A percentile compares a stretch with the other conserved stretches of the same genome.
Conservation (phyloP, 2,329 filamentous ascomycete genomes). For the Cercospora zeina region DNA sequence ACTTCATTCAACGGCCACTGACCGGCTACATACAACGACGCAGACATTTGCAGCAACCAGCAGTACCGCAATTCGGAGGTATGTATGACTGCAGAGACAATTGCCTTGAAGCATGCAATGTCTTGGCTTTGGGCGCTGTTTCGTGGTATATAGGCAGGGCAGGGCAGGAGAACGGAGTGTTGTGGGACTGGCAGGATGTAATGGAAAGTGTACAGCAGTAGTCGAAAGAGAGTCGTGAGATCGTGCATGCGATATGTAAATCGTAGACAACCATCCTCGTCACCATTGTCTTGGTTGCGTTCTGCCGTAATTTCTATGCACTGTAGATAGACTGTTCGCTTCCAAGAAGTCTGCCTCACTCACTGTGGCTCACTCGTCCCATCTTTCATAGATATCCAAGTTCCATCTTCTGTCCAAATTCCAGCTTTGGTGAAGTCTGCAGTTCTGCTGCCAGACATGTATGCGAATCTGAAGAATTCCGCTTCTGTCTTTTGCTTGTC, state of each 20-base stretch:
- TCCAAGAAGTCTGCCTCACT: neutral
- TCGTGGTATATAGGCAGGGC: too few species aligned
- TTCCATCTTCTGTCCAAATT: conserved; percentile 63
- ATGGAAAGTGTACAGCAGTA: neutral
- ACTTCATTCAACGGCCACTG: too few species aligned
- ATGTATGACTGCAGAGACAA: too few species aligned
- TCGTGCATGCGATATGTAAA: neutral
- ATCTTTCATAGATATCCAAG: conserved; percentile 65
- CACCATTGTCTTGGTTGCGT: neutral
- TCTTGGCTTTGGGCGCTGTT: too few species aligned
- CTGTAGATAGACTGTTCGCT: neutral
- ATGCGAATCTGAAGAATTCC: conserved; percentile 78
- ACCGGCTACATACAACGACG: too few species aligned
- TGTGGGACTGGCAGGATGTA: neutral
- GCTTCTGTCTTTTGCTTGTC: conserved; percentile 47
- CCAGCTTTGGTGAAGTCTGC: conserved; percentile 77
- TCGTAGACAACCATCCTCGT: neutral
- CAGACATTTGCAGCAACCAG: too few species aligned
- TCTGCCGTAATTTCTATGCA: neutral
- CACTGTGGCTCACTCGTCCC: conserved; percentile 51
- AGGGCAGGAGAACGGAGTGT: too few species aligned
- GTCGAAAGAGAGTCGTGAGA: too few species aligned
- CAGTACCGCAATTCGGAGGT: too few species aligned
- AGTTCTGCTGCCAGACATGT: conserved; percentile 63
- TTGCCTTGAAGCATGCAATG: too few species aligned